These are phyloP conservation scores for Claviceps pusilla DNA, from an alignment of 2,329 filamentous ascomycete species.

Conservation along the genomic window DNA sequence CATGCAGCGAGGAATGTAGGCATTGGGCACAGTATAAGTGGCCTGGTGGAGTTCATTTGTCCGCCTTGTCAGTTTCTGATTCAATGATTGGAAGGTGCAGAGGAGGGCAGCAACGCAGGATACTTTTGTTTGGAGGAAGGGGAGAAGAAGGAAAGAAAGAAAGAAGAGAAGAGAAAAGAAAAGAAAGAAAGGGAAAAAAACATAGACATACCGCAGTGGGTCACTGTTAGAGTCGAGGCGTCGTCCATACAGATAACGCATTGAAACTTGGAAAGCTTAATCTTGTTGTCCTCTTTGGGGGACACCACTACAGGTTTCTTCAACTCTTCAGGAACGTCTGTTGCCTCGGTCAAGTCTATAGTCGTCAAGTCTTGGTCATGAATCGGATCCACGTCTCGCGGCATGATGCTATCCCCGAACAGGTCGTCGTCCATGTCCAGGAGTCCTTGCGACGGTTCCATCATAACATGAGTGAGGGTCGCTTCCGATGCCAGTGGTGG, in stretches of 20 bases:
- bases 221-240: constrained; percentile 42
- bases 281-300: constrained; percentile 28
- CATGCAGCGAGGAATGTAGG: constrained; percentile 43
- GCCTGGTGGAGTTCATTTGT: constrained; percentile 17
- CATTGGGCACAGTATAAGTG: constrained; percentile 51
- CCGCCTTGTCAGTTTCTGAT: background rate
- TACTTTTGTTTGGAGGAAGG: no score
- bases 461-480: background rate
- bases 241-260: constrained; percentile 56
- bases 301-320: constrained; percentile 17
- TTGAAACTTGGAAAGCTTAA: constrained; percentile 42
- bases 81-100: background rate
- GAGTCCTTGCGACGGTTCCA: background rate
- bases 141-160: background rate
- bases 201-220: constrained; percentile 45
- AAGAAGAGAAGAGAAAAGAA: background rate
- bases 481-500: constrained; percentile 8
- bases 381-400: background rate
- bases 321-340: constrained; percentile 29
- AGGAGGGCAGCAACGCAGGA: background rate
- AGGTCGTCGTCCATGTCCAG: constrained; percentile 12
- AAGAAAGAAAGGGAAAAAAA: background rate
- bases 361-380: constrained; percentile 14
- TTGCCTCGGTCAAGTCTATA: constrained; percentile 24
- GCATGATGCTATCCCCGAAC: constrained; percentile 12